A percentile compares a stretch with the other conserved stretches of the same genome.
Conservation (phyloP, 2,329 filamentous ascomycete species). For the Cladosporium sp. region DNA sequence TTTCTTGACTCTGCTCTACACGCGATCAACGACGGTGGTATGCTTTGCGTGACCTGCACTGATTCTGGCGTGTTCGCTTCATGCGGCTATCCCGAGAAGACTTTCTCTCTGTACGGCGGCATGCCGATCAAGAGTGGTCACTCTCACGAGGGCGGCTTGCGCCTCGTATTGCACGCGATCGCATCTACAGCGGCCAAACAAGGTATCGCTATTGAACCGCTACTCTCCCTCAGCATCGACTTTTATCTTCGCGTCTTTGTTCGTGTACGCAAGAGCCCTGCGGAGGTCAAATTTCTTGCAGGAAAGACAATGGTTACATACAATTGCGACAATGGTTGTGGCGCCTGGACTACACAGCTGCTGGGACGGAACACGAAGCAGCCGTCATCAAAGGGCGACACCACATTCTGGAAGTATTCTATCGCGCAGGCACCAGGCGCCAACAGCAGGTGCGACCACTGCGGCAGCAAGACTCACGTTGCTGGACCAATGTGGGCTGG, state of each 20-base stretch:
- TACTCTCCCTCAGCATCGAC: slow-evolving; percentile 90
- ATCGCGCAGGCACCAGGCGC: slow-evolving; percentile 67
- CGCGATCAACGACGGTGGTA: slow-evolving; percentile 77
- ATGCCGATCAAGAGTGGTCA: slow-evolving; percentile 77
- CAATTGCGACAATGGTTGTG: slow-evolving; percentile 84
- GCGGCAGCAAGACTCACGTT: slow-evolving; percentile 79
- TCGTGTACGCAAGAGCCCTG: slow-evolving; percentile 71
- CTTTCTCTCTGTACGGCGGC: slow-evolving; percentile 89
- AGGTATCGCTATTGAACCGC: slow-evolving; percentile 81
- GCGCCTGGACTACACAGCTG: slow-evolving; percentile 82
- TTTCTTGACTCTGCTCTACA: slow-evolving; percentile 92
- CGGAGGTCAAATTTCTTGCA: slow-evolving; percentile 83
- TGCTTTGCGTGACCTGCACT: slow-evolving; percentile 93
- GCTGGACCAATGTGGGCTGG: slow-evolving; percentile 95
- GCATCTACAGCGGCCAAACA: slow-evolving; percentile 78
- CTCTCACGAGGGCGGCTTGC: slow-evolving; percentile 84
- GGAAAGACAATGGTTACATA: slow-evolving; percentile 92
- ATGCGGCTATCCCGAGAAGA: slow-evolving; percentile 89
- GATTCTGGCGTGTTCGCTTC: slow-evolving; percentile 95
- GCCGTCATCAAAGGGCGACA: slow-evolving; percentile 71
- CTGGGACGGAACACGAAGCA: slow-evolving; percentile 65
- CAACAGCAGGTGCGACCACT: slow-evolving; percentile 70
- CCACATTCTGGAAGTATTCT: slow-evolving; percentile 69
- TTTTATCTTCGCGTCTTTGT: slow-evolving; percentile 93
- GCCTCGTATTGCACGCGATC: slow-evolving; percentile 78